Conservation (phyloP, 768 basidiomycete genomes). For the Saitozyma podzolica region DNA sequence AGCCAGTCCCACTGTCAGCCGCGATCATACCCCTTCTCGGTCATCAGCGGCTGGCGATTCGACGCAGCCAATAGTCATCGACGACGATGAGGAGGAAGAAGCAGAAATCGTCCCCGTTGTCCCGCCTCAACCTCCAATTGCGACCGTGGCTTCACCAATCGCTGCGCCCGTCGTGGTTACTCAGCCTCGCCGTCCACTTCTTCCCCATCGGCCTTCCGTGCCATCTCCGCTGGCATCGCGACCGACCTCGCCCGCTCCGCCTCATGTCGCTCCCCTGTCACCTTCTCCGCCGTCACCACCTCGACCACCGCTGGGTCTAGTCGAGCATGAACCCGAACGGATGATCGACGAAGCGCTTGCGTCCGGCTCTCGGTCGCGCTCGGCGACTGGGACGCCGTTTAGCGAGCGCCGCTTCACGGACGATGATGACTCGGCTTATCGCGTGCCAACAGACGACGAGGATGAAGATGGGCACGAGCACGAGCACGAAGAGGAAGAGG, state of each 20-base stretch:
- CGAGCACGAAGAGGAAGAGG: constrained; percentile 23
- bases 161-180: background rate
- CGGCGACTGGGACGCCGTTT: background rate
- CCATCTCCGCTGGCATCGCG: constrained; percentile 12
- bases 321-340: constrained; percentile 15
- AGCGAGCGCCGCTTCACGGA: background rate
- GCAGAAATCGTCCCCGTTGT: background rate
- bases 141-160: too few relatives aligned
- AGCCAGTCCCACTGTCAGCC: too few relatives aligned
- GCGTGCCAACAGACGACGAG: constrained; percentile 11
- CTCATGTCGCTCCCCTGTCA: background rate
- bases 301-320: constrained; percentile 9
- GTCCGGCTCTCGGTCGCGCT: constrained; percentile 1
- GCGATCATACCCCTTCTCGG: too few relatives aligned
- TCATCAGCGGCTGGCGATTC: background rate
- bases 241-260: constrained; percentile 3
- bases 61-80: constrained; percentile 6
- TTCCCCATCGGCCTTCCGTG: constrained; percentile 5
- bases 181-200: constrained; percentile 9
- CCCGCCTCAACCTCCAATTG: too few relatives aligned
- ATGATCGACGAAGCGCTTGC: constrained; percentile 15
- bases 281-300: constrained; percentile 10
- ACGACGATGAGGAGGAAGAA: constrained; percentile 13
- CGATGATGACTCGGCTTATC: constrained; percentile 4
- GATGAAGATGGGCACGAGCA: constrained; percentile 56